Conservation (phyloP, 1,284 basidiomycete species). For the Leccinum holopus region DNA sequence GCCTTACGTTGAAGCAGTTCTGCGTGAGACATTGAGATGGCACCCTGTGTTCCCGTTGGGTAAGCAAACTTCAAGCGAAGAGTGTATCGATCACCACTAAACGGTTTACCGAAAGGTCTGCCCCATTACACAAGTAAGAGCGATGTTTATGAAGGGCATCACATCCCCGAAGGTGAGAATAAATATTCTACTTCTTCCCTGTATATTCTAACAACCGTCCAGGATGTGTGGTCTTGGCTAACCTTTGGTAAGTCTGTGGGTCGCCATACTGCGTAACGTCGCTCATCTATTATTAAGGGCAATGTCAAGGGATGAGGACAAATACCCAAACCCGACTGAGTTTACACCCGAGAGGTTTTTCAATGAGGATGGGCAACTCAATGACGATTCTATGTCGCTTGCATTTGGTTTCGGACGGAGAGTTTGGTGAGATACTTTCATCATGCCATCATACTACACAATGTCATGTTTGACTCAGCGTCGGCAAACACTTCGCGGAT, state of each 20-base stretch:
- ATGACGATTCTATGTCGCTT: conserved; percentile 26
- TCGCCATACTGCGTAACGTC: background rate
- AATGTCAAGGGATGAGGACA: conserved; percentile 30
- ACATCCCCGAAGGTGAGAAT: conserved; percentile 29
- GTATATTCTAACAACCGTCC: conserved; percentile 14
- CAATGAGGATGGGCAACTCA: conserved; percentile 23
- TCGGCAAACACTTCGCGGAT: conserved; percentile 32
- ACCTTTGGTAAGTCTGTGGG: conserved; percentile 27
- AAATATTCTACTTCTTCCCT: background rate
- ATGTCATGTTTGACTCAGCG: conserved; percentile 16
- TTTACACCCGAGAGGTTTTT: conserved; percentile 35
- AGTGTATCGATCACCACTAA: conserved; percentile 1
- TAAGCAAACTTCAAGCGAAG: conserved; percentile 8
- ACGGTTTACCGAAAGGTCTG: conserved; percentile 19
- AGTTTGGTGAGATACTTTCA: conserved; percentile 22
- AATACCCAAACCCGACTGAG: conserved; percentile 27
- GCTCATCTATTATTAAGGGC: conserved; percentile 26
- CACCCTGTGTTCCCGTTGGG: conserved; percentile 35
- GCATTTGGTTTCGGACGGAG: conserved; percentile 35
- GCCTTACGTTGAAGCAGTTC: conserved; percentile 40
- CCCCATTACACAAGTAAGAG: conserved; percentile 28
- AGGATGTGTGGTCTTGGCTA: conserved; percentile 34
- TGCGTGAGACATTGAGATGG: conserved; percentile 44
- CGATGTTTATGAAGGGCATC: conserved; percentile 29
- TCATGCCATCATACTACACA: background rate